phyloP scores from a whole-genome alignment of 2,329 filamentous ascomycete species.

The Talaromyces atroroseus region DNA sequence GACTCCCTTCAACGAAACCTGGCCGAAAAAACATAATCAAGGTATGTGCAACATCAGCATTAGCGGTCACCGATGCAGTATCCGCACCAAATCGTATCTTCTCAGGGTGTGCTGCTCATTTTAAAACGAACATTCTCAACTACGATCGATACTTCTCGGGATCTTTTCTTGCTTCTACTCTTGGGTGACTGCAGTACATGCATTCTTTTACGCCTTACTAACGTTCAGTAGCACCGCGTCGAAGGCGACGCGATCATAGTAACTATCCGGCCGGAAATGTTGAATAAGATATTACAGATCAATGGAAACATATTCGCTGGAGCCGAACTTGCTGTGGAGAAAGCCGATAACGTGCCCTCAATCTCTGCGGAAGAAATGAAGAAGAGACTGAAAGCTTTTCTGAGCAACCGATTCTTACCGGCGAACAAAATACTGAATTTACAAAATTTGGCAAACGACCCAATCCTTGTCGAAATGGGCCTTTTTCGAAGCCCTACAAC shows the following conservation, averaged over 20 bases:
- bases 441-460: slow-evolving; percentile 68
- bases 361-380: slow-evolving; percentile 54
- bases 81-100: slow-evolving; percentile 13
- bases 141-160: slow-evolving; percentile 32
- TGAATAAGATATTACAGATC: slow-evolving; percentile 60
- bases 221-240: slow-evolving; percentile 63
- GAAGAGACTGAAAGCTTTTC: slow-evolving; percentile 62
- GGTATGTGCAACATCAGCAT: slow-evolving; percentile 59
- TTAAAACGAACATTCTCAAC: slow-evolving; percentile 41
- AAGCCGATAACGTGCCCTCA: slow-evolving; percentile 39
- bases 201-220: slow-evolving; percentile 57
- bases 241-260: slow-evolving; percentile 66
- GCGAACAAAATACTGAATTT: slow-evolving; percentile 73
- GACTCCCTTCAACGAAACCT: slow-evolving; percentile 52
- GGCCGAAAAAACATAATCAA: slow-evolving; percentile 63
- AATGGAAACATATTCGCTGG: slow-evolving; percentile 67
- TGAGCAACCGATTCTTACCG: slow-evolving; percentile 68
- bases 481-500: slow-evolving; percentile 68
- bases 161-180: slow-evolving; percentile 26
- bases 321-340: slow-evolving; percentile 50
- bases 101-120: slow-evolving; percentile 32
- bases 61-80: slow-evolving; percentile 34
- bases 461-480: slow-evolving; percentile 65
- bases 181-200: slow-evolving; percentile 35
- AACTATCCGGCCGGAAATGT: slow-evolving; percentile 59